Evolutionary conservation across 179 eudicot species (phyloP), one percentile per base, ranked within the genome.

Genomic region (Spergularia azorica): DNA sequence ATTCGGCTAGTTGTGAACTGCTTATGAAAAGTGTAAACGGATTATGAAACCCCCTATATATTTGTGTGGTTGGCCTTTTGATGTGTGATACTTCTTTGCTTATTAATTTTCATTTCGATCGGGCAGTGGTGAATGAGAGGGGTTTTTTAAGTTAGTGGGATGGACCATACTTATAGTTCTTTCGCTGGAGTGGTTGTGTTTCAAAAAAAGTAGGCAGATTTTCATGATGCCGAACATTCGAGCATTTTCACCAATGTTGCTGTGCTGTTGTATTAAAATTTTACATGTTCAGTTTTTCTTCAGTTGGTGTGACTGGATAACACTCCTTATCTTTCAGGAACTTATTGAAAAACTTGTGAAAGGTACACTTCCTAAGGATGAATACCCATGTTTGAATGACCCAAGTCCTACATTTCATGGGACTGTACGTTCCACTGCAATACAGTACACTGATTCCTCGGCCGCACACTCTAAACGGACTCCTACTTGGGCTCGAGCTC

Each of bases 401-500:
- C 97, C 98, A 66, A 89, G 93, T 86, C 95, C 93, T 58, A 84
- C 92, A 21, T 79, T 88, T 73, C 97, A 95, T 82, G 97, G 98
- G 72, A 77, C 88, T 75, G 81, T 85, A 18, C 87, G 83, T 79
- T 70, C 91, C 72, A 79, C 84, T 63, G 79, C 97, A 62, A 76
- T 80, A 57, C 88, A 86, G 67, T 79, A 77, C 77, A 80, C 77
- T 77, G 92, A 87, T 78, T 73, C 75, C 67, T 88, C 93, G 59
- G 79, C 87, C 76, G 87, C 96, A 65, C 97, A 88, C 58, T 95
- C 98, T 68, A 89, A 95, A 78, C 86, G 97, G 54, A 83, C 92
- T 15, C 95, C 95, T 60, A 91, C 98, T 55, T 95, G 98, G 98
- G 98, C 98, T 75, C 89, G 92, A 56, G 91, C 96, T 84, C 88